These are phyloP conservation scores for Tetratostichococcus sp. DNA, from an alignment of 139 green algal species.

Conservation along the genomic window DNA sequence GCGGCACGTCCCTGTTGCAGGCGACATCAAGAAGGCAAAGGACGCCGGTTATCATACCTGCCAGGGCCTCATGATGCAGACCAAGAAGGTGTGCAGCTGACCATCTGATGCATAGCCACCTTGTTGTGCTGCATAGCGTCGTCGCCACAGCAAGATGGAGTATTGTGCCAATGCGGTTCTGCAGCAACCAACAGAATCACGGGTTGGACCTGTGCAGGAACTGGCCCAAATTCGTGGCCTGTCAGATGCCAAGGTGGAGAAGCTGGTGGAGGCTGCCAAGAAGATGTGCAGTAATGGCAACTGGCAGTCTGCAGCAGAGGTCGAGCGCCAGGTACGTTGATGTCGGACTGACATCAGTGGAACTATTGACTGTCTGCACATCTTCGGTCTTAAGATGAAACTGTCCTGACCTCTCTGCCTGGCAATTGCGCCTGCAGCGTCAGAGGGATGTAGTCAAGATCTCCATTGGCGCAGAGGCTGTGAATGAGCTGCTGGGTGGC, in stretches of 20 bases:
- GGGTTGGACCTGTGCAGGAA: slow-evolving; percentile 36
- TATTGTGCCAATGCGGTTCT: too few species aligned
- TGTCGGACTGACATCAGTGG: too few species aligned
- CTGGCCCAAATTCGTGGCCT: slow-evolving; percentile 87
- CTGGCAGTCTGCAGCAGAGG: slow-evolving; percentile 32
- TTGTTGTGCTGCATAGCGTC: slow-evolving; percentile 8
- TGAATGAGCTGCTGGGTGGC: slow-evolving; percentile 80
- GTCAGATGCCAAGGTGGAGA: slow-evolving; percentile 90
- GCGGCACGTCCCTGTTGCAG: too few species aligned
- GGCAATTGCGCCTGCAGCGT: slow-evolving; percentile 44
- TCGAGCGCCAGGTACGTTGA: slow-evolving; percentile 16
- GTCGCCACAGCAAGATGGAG: too few species aligned
- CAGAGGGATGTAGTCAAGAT: slow-evolving; percentile 61
- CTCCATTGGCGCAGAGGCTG: slow-evolving; percentile 51
- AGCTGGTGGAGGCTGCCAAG: slow-evolving; percentile 76
- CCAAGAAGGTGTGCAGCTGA: slow-evolving; percentile 62
- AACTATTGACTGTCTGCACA: too few species aligned
- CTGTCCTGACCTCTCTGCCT: too few species aligned
- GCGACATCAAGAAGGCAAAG: slow-evolving; percentile 89
- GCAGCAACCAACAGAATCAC: too few species aligned
- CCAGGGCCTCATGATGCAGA: slow-evolving; percentile 75
- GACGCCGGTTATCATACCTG: slow-evolving; percentile 78
- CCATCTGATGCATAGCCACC: too few species aligned
- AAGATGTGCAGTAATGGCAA: slow-evolving; percentile 36
- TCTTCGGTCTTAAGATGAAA: too few species aligned